Evolutionary conservation across 75 land plant species (phyloP), one percentile per base, ranked within the genome.

Genomic region (Sequoia sempervirens): DNA sequence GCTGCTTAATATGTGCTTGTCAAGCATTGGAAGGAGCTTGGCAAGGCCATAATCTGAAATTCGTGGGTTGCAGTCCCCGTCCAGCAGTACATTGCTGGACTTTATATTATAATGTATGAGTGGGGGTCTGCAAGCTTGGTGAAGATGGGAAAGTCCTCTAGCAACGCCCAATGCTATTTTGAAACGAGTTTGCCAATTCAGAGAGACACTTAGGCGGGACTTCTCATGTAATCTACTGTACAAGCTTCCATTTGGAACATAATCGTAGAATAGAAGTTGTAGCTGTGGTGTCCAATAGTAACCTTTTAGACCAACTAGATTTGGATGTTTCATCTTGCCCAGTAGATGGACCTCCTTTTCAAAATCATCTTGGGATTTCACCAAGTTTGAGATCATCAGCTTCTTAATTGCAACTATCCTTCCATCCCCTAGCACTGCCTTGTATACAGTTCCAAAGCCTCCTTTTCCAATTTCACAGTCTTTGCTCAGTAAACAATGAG

Each of bases 211-310:
- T 5, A 84, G 83, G 23, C 79, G 83, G 7, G 56, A n/a, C 15
- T 84, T 70, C 68, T 91, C 92, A 84, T 96, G 98, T 38, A 97
- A 90, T 43, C 82, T 89, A n/a, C 87, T 56, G 82, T 96, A 93
- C 5, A 97, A 69, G 85, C 87, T 97, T 53, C 98, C 96, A 82
- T 93, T 85, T 4, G 93, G 86, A 9, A 94, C 89, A 79, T 87
- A 97, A 66, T 97, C 99, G 34, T 92, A 88, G 3, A 97, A 92
- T 14, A 97, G 89, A 13, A 97, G 95, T 83, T 97, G 96, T 32
- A 90, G 7, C 58, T 93, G 90, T 58, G 95, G 92, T 23, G 99
- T 96, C 99, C 99, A 97, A 85, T 96, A 96, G 89, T 94, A 97
- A 18, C 99, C 99, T 83, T 90, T 88, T 5, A 97, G 86, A 4